Conservation (phyloP, 2,329 filamentous ascomycete genomes). For the Colletotrichum scovillei region DNA sequence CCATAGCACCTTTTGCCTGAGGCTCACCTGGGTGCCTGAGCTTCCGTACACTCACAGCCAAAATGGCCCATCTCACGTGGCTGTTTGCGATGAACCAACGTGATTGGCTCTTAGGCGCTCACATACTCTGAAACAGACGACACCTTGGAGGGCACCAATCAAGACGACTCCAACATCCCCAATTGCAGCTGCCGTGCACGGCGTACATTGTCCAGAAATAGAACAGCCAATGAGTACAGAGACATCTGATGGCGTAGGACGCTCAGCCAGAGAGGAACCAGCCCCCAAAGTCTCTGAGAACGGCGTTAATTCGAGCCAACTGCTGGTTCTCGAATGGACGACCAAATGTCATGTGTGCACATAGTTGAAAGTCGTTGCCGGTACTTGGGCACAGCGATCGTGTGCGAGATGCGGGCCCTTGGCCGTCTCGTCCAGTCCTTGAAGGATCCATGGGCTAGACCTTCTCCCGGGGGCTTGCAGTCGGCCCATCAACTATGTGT, state of each 20-base stretch:
- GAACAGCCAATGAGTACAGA: conserved; percentile 16
- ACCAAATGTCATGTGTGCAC: no score
- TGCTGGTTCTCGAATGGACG: not conserved
- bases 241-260: conserved; percentile 7
- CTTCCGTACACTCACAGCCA: not conserved
- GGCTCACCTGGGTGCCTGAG: not conserved
- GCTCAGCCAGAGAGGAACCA: not conserved
- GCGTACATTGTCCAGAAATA: conserved; percentile 31
- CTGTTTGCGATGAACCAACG: not conserved
- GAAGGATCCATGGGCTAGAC: conserved; percentile 20
- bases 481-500: conserved; percentile 11
- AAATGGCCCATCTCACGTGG: not conserved
- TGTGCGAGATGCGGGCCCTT: conserved; percentile 2
- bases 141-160: conserved; percentile 33
- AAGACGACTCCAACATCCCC: not conserved
- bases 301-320: not conserved
- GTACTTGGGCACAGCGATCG: not conserved
- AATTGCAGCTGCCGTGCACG: conserved; percentile 16
- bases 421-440: not conserved
- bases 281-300: not conserved
- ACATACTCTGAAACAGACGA: conserved; percentile 52
- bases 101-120: conserved; percentile 45
- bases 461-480: conserved; percentile 4
- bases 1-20: not conserved
- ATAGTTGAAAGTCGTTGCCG: not conserved